Evolutionary conservation across 129 eudicot species (phyloP), one percentile per base, ranked within the genome.

Genomic region (Solidago caesia): DNA sequence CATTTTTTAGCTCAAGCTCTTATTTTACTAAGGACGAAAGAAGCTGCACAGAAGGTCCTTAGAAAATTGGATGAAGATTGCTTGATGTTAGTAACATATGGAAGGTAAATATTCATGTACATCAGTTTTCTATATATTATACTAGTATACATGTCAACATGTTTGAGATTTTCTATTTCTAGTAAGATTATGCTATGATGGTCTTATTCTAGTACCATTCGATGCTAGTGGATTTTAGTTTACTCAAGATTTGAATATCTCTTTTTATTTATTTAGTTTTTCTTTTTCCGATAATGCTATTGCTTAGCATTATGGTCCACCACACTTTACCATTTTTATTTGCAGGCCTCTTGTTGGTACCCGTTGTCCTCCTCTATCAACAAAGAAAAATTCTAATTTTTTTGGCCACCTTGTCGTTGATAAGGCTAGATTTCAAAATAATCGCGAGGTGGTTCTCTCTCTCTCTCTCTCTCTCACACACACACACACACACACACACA

Each of bases 1-100:
- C 44, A 51, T 79, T 63, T 80, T 68, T 5, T 75, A 94, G 98
- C 89, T 80, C 96, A 87, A 88, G 97, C 98, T 73, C 80, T 90
- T 41, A 71, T 84, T 75, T 66, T 88, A 68, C 83, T 88, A 29
- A 85, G 81, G 67, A 74, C 88, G 12, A 85, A 76, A 80, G 89
- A 85, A 68, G 91, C 81, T 41, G 83, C 88, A 39, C 81, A 68
- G 11, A 85, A 16, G 76, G 84, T 88, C 59, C 49, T 88, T 65
- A 39, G 26, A 64, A 83, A 81, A 76, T 67, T 94, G 76, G 83
- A 76, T 64, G 81, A 85, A 33, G 87, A 81, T 10, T 88, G 97
- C 81, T 84, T 90, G 82, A 85, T 91, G 87, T 74, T 90, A 56
- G 21, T n/a, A 64, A 70, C 97, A 42, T 87, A 88, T 66, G 73